Percentiles rank a stretch among this genome's conserved stretches.
These are phyloP conservation scores for Talaromyces atroroseus DNA, from an alignment of 2,329 filamentous ascomycete species.

Conservation along the genomic window DNA sequence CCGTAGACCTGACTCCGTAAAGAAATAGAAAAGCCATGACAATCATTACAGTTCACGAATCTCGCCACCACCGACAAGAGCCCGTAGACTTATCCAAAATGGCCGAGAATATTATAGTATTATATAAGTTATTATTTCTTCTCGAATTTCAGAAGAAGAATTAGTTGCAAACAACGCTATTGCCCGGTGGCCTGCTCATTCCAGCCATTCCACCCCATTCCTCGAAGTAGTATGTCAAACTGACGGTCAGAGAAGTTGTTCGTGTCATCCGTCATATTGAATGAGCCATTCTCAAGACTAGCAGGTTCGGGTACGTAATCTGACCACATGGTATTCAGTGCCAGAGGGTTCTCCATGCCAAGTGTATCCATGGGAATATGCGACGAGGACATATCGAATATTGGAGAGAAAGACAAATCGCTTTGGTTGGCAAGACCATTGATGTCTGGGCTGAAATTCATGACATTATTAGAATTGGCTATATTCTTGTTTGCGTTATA, in stretches of 20 bases:
- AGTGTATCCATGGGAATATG: constrained; percentile 16
- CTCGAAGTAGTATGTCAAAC: constrained; percentile 30
- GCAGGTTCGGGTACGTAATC: constrained; percentile 11
- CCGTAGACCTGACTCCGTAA: neutral
- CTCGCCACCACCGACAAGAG: too few species aligned
- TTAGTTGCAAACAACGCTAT: neutral
- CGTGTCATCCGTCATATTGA: constrained; percentile 16
- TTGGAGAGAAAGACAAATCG: constrained; percentile 1
- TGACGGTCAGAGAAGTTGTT: constrained; percentile 29
- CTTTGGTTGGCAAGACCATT: neutral
- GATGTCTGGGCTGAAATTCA: neutral
- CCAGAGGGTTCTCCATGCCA: constrained; percentile 21
- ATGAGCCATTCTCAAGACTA: neutral
- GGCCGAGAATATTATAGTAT: neutral
- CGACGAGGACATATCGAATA: constrained; percentile 9
- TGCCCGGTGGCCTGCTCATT: constrained; percentile 3
- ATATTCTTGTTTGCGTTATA: neutral
- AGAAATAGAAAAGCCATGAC: neutral
- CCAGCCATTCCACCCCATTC: constrained; percentile 26
- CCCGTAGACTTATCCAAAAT: neutral
- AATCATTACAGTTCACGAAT: neutral
- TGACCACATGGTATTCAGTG: constrained; percentile 28
- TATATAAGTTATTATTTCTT: neutral
- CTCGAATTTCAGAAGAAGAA: neutral
- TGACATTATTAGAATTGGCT: neutral